Evolutionary conservation across 2,329 filamentous ascomycete species (phyloP), one percentile per base, ranked within the genome.

Genomic region (Apiospora saccharicola): DNA sequence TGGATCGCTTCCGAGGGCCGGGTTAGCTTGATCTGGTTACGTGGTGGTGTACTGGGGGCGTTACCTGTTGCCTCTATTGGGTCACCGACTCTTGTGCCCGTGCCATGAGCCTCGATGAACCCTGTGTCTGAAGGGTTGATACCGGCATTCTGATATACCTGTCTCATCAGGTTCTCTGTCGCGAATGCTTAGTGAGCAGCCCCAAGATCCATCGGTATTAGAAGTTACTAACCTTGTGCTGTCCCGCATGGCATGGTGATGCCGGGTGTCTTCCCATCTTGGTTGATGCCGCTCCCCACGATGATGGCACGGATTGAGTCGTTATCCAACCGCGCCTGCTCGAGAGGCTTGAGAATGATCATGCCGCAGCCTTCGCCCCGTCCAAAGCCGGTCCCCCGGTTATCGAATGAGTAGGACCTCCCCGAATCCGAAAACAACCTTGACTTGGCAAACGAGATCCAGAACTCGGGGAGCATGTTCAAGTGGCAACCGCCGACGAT

Each of bases 361-460:
- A 87, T 83, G 8, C 83, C 88, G 26, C 86, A 85, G 4, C 89
- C 90, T 75, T 92, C 90, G 12, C 89, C 90, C 13, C 90, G 85
- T 0, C 86, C 89, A 75, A 90, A 93, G 0, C 91, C 91, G 51
- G 86, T 85, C 6, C 86, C 89, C 67, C 82, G 80, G 24, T 79
- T 78, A 75, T 89, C 88, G 75, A 85, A 89, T 43, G 87, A 87
- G 69, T 84, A 85, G 19, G 85, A 89, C 49, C 85, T 82, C 1
- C 88, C 88, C 0, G 85, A 84, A 43, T 88, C 84, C 1, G 86
- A 87, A 34, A 90, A 84, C 68, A 89, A 76, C 77, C 77, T 85
- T 74, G 81, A 84, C 43, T 84, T 85, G 24, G 83, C 84, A 72
- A 85, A 85, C 2, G 83, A 84, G 72, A 85, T 82, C 80, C 80